Evolutionary conservation across 2,329 filamentous ascomycete genomes (phyloP), one percentile per base, ranked within the genome.

Genomic region (Juglanconis oblonga): DNA sequence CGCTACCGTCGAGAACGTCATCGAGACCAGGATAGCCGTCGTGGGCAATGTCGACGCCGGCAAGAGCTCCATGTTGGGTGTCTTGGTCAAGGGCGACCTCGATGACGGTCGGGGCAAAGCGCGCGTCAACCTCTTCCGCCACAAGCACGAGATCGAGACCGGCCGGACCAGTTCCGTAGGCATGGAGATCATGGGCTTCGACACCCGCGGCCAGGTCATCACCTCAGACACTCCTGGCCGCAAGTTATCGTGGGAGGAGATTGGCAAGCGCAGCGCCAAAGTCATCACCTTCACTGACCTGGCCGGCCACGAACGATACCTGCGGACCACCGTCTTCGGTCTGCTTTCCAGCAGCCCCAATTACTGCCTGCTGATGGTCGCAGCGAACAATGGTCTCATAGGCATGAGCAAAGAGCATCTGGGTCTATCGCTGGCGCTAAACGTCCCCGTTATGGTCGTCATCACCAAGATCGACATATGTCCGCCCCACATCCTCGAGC

Each of bases 381-480:
- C 95, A 11, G 95, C 95, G 17, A 99, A 99, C 69, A 98, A 99
- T 71, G 95, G 95, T 3, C 80, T 99, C 50, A 91, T 98, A 51
- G 95, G 95, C 24, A 99, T 98, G 95, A 96, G 91, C 75, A 96
- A 96, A 81, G 95, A 99, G 78, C 95, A 99, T 74, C 79, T 99
- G 4, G 95, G 95, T 14, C 97, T 99, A 65, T 94, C 95, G 0
- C 79, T 98, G 36, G 93, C 95, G 0, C 80, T 99, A 55, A 98
- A 98, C 70, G 94, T 99, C 10, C 95, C 95, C 0, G 92, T 99
- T 67, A 96, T 99, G 91, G 93, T 98, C 3, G 88, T 97, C 65
- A 87, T 98, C 64, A 99, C 94, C 74, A 99, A 98, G 79, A 97
- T 98, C 65, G 95, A 98, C 72, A 98, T 98, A 58, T 98, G 95